phyloP scores from a whole-genome alignment of 1,139 yeast genomes.

The Yamadazyma friedrichii region DNA sequence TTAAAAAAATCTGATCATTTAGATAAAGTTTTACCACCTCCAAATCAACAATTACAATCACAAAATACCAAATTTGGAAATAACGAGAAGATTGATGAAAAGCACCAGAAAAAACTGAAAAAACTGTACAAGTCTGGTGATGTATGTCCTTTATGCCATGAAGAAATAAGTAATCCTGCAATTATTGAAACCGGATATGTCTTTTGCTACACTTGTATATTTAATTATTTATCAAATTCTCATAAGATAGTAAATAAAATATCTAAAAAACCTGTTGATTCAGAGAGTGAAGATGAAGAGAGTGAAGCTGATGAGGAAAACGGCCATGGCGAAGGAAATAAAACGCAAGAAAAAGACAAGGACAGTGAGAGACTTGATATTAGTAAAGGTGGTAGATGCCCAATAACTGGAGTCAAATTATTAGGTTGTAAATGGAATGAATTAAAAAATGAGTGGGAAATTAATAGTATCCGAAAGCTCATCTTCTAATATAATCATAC shows the following conservation, averaged over 20 bases:
- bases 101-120: slow-evolving; percentile 8
- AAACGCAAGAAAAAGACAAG: slow-evolving; percentile 16
- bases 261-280: slow-evolving; percentile 16
- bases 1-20: slow-evolving; percentile 51
- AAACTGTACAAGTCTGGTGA: slow-evolving; percentile 31
- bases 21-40: slow-evolving; percentile 54
- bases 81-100: background rate
- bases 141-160: slow-evolving; percentile 72
- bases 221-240: slow-evolving; percentile 55
- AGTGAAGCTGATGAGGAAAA: slow-evolving; percentile 7
- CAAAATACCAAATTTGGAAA: background rate
- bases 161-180: slow-evolving; percentile 72
- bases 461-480: slow-evolving; percentile 71
- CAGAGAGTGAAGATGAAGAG: slow-evolving; percentile 13
- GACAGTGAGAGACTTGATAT: slow-evolving; percentile 21
- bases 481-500: slow-evolving; percentile 46
- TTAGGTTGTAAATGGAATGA: slow-evolving; percentile 70
- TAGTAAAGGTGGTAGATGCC: slow-evolving; percentile 73
- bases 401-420: slow-evolving; percentile 72
- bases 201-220: slow-evolving; percentile 86
- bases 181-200: slow-evolving; percentile 90
- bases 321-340: slow-evolving; percentile 12
- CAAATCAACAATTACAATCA: background rate
- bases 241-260: slow-evolving; percentile 34
- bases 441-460: slow-evolving; percentile 62